Evolutionary conservation across 176 grass and related monocot species (phyloP), one percentile per base, ranked within the genome.

Genomic region (Otatea glauca): DNA sequence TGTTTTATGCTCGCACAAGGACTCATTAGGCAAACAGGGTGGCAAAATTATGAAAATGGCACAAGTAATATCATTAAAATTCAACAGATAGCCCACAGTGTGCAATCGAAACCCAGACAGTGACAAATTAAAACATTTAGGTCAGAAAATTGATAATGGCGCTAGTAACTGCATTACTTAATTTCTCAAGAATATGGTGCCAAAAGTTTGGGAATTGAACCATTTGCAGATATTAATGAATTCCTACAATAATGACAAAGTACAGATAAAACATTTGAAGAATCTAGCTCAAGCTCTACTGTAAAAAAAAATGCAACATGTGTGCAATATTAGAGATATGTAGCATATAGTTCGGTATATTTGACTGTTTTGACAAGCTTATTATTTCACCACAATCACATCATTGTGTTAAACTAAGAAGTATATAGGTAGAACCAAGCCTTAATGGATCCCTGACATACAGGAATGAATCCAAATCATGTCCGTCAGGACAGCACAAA

Each of bases 271-370:
- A 85, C 11, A 17, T 66, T 84, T 54, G 6, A 56, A 75, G 43
- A 6, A 13, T 17, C 13, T 29, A 79, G 9, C 4, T 39, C 38
- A n/a, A 29, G 6, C 39, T 68, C 24, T 77, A 37, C 59, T 35
- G 7, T 59, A 67, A 1, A 77, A 86, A 72, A 72, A 73, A 65
- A 6, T 23, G 9, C 8, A 65, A 25, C 60, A 79, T 79, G 43
- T 49, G 60, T 0, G 11, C 17, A 64, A 27, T 29, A 15, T 48
- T 79, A 72, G 43, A 79, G 25, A 85, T 32, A 48, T 70, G 27
- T 27, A n/a, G 21, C 42, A 74, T 63, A 74, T 12, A 38, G 44
- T 41, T 7, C 15, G n/a, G 58, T 43, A 83, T 65, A 74, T 21
- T 75, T 74, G 27, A 49, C 56, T 39, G 8, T 27, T 64, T 51